Percentiles rank a stretch among this genome's conserved stretches.
phyloP scores from a whole-genome alignment of 208 protist genomes.

The Leishmania tropica region DNA sequence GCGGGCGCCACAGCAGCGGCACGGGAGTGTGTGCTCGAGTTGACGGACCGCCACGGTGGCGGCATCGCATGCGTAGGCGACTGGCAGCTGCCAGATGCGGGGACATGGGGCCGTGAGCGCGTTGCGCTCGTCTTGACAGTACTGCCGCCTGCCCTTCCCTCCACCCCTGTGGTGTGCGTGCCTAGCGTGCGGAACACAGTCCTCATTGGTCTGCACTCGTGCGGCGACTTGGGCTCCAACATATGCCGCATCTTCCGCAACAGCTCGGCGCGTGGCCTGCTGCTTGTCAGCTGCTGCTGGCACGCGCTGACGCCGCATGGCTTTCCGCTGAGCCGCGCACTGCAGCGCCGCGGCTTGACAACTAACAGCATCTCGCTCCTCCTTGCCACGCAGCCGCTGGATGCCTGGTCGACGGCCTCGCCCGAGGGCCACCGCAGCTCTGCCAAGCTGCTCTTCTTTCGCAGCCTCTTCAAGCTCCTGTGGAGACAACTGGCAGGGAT shows the following conservation, averaged over 20 bases:
- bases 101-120: conserved; percentile 16
- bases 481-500: conserved; percentile 41
- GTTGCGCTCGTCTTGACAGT: conserved; percentile 47
- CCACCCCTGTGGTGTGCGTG: conserved; percentile 48
- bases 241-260: conserved; percentile 71
- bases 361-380: conserved; percentile 63
- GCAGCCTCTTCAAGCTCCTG: conserved; percentile 71
- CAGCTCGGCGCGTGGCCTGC: conserved; percentile 54
- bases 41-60: background rate
- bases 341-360: conserved; percentile 51
- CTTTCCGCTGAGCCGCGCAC: conserved; percentile 74
- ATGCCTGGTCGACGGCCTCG: conserved; percentile 74
- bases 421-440: conserved; percentile 73
- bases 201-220: conserved; percentile 85
- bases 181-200: conserved; percentile 72
- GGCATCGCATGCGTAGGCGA: background rate
- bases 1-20: background rate
- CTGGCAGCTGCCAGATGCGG: conserved; percentile 33
- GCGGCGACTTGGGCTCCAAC: conserved; percentile 86
- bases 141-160: conserved; percentile 30
- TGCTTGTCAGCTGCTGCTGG: conserved; percentile 93
- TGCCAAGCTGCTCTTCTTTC: conserved; percentile 75
- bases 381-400: conserved; percentile 87
- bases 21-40: background rate
- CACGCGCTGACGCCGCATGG: conserved; percentile 69